These are phyloP conservation scores for Paratinospora sagittata DNA, from an alignment of 164 flowering plant species.

Conservation along the genomic window DNA sequence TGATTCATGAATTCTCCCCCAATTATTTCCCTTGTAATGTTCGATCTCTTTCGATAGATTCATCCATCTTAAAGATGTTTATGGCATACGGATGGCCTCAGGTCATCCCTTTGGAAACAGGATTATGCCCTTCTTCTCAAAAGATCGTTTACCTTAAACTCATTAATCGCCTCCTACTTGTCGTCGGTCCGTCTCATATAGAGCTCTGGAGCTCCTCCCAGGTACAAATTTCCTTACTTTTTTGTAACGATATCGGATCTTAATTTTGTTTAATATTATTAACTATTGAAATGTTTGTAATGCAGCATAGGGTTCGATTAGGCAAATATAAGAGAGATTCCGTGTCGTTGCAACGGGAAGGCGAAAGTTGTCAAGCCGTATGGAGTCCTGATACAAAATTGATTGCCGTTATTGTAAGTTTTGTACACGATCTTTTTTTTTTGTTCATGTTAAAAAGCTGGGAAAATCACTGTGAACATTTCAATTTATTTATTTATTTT, in stretches of 20 bases:
- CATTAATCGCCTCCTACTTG: slow-evolving; percentile 57
- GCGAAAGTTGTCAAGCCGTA: slow-evolving; percentile 78
- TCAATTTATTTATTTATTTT: not conserved
- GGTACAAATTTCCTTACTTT: slow-evolving; percentile 34
- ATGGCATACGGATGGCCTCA: slow-evolving; percentile 99
- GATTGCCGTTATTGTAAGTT: slow-evolving; percentile 78
- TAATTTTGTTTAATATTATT: not conserved
- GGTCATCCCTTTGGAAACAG: slow-evolving; percentile 77
- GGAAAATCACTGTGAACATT: not conserved
- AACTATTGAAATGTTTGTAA: not conserved
- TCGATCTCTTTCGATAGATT: too few relatives aligned
- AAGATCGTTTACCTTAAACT: slow-evolving; percentile 68
- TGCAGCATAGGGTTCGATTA: slow-evolving; percentile 84
- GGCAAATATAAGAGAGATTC: slow-evolving; percentile 80
- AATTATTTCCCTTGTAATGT: too few relatives aligned
- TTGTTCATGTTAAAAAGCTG: not conserved
- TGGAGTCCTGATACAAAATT: slow-evolving; percentile 90
- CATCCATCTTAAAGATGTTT: slow-evolving; percentile 50
- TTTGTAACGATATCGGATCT: not conserved
- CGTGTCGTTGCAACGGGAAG: slow-evolving; percentile 66
- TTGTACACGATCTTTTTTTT: not conserved
- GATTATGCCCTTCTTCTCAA: slow-evolving; percentile 49
- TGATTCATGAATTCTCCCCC: too few relatives aligned
- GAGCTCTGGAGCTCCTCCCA: slow-evolving; percentile 97
- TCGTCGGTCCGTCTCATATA: slow-evolving; percentile 75